These are phyloP conservation scores for Nothophoma quercina DNA, from an alignment of 2,329 filamentous ascomycete species.

Conservation along the genomic window DNA sequence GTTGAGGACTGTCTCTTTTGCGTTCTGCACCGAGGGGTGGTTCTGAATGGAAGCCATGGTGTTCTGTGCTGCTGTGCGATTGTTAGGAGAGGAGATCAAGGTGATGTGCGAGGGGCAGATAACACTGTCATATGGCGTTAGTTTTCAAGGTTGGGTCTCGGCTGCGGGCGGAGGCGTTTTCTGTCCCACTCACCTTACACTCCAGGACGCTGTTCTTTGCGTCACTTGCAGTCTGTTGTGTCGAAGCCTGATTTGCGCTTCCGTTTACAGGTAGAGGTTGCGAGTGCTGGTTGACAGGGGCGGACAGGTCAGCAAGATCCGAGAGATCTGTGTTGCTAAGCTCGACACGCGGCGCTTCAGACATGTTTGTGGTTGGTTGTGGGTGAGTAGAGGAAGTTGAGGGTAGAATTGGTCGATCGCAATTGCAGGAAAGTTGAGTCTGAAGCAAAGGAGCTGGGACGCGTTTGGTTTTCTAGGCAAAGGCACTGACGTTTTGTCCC, in stretches of 20 bases:
- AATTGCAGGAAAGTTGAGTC: slow-evolving; percentile 7
- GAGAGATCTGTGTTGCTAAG: slow-evolving; percentile 35
- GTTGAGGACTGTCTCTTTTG: slow-evolving; percentile 53
- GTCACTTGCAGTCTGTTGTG: slow-evolving; percentile 36
- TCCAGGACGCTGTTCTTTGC: slow-evolving; percentile 49
- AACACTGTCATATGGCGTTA: slow-evolving; percentile 49
- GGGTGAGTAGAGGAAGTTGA: slow-evolving; percentile 4
- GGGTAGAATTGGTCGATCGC: background rate
- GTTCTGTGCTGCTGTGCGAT: slow-evolving; percentile 55
- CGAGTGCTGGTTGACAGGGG: slow-evolving; percentile 28
- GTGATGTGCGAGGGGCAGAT: slow-evolving; percentile 47
- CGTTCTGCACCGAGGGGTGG: slow-evolving; percentile 59
- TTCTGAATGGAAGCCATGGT: slow-evolving; percentile 58
- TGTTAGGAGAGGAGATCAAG: slow-evolving; percentile 37
- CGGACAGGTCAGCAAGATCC: slow-evolving; percentile 37
- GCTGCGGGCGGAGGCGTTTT: slow-evolving; percentile 37
- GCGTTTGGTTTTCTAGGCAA: slow-evolving; percentile 17
- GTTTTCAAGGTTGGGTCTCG: slow-evolving; percentile 38
- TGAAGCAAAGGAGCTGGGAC: slow-evolving; percentile 3
- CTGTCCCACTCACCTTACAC: slow-evolving; percentile 54
- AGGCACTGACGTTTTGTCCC: slow-evolving; percentile 15
- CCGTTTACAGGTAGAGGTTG: slow-evolving; percentile 29
- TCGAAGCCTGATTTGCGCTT: slow-evolving; percentile 31
- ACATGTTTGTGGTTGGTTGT: slow-evolving; percentile 30
- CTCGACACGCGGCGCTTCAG: slow-evolving; percentile 43